Evolutionary conservation across 2,329 filamentous ascomycete species (phyloP), one percentile per base, ranked within the genome.

Genomic region (Colletotrichum gigasporum): DNA sequence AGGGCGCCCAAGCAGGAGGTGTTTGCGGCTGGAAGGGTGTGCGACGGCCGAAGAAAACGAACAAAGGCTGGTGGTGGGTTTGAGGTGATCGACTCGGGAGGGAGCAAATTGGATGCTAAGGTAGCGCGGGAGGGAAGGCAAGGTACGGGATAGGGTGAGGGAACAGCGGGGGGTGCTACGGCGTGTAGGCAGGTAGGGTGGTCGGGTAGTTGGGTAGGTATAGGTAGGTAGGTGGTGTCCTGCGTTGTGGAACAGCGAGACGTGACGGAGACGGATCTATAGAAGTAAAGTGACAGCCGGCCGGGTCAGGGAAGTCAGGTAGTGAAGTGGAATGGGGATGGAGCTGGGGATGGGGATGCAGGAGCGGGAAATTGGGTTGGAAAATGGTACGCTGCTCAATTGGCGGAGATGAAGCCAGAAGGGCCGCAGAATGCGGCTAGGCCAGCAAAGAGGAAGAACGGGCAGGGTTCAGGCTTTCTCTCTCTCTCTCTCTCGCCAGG

Each of bases 311-410:
- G 18, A 32, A 44, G 16, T 35, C 16, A 45, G 52, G 45, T 12
- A 59, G n/a, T n/a, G n/a, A 20, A 35, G n/a, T 48, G 55, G 24
- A 59, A 30, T 60, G 20, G 24, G 22, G 14, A 24, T 35, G 30
- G 14, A 28, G 26, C 44, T n/a, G 22, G n/a, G 39, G 48, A 51
- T 35, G 42, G 41, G 42, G 41, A 42, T 39, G 44, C 58, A 50
- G 58, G 41, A 42, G 37, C 9, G 39, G 63, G 63, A 65, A 65
- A 65, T 65, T 65, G 58, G 57, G 50, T 41, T 57, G 37, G 52
- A 32, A 39, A 39, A 57, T 28, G 24, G 32, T 39, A 44, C 32
- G 18, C 41, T 47, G 35, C 52, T 58, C 63, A 42, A 62, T 65
- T 58, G 58, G 63, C 63, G 16, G 45, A 65, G 44, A 58, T 51